Evolutionary conservation across 2,329 filamentous ascomycete species (phyloP).

Genomic region (Scleromitrula shiraiana): DNA sequence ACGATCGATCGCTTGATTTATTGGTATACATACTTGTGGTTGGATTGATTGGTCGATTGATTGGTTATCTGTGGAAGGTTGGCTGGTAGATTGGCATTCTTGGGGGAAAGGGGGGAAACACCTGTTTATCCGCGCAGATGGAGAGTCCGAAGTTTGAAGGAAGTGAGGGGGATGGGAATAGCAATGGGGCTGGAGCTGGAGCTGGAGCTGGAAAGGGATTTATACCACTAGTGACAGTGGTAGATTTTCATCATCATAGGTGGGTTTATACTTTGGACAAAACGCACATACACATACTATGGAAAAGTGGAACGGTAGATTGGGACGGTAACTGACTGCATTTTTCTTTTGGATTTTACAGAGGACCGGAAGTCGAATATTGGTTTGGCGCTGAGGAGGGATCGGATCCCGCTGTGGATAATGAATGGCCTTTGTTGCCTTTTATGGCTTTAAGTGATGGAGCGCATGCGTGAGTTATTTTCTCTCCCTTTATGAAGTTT

Average conservation of each 20-base stretch:
- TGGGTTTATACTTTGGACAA: constrained; percentile 23
- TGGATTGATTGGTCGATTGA: no score
- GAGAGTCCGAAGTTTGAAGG: constrained; percentile 2
- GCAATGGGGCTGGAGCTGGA: constrained; percentile 11
- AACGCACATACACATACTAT: no score
- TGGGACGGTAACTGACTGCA: no score
- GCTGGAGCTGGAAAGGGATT: constrained; percentile 35
- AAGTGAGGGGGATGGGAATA: constrained; percentile 17
- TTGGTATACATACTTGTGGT: no score
- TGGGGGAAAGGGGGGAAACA: neutral
- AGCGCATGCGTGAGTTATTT: constrained; percentile 68
- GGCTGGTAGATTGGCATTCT: no score
- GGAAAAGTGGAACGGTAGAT: neutral
- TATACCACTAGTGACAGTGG: constrained; percentile 66
- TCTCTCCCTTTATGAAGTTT: neutral
- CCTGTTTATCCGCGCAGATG: neutral
- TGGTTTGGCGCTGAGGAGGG: constrained; percentile 78
- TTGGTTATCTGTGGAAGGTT: no score
- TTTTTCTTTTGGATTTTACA: no score
- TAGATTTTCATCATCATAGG: constrained; percentile 76
- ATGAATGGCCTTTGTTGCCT: constrained; percentile 84
- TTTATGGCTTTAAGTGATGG: constrained; percentile 98
- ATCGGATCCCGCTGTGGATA: constrained; percentile 68
- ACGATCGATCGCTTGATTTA: no score
- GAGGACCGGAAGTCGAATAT: constrained; percentile 85